Evolutionary conservation across 192 early-diverging fungal species (phyloP).

Genomic region (Haplosporangium gracile): DNA sequence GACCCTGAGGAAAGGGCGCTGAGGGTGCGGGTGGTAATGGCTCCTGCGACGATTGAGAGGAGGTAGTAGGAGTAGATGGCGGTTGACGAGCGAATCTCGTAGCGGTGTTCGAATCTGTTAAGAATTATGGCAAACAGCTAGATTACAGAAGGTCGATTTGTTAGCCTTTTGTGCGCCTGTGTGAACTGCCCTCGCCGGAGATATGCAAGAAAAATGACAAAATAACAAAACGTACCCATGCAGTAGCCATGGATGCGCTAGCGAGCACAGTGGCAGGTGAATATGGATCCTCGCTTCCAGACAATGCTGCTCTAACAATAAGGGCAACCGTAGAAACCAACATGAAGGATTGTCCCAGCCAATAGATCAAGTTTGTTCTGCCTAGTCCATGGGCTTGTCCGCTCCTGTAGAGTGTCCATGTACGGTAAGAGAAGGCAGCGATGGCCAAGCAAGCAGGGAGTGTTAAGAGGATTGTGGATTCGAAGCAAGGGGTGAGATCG

Average conservation of each 20-base stretch:
- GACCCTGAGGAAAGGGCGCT: constrained; percentile 22
- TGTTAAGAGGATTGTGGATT: constrained; percentile 24
- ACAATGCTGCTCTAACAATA: constrained; percentile 22
- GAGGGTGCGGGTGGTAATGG: constrained; percentile 17
- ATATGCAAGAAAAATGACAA: background rate
- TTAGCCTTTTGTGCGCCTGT: background rate
- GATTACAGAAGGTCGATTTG: background rate
- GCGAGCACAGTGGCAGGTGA: constrained; percentile 23
- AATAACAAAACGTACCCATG: constrained; percentile 26
- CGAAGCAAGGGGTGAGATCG: constrained; percentile 34
- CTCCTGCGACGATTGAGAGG: constrained; percentile 7
- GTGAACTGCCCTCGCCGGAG: too few relatives aligned
- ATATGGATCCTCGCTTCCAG: background rate
- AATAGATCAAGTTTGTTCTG: constrained; percentile 26
- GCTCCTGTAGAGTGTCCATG: background rate
- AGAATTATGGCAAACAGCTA: constrained; percentile 13
- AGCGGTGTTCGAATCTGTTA: constrained; percentile 26
- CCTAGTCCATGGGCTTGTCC: constrained; percentile 29
- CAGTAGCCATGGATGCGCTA: constrained; percentile 18
- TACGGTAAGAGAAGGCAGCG: background rate
- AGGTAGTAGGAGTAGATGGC: constrained; percentile 24
- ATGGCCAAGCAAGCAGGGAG: constrained; percentile 27
- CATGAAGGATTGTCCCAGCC: constrained; percentile 29
- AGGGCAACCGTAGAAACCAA: constrained; percentile 5
- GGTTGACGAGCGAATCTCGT: constrained; percentile 32